These are phyloP conservation scores for Pseudogymnoascus sp. DNA, from an alignment of 2,329 filamentous ascomycete genomes.

Conservation along the genomic window DNA sequence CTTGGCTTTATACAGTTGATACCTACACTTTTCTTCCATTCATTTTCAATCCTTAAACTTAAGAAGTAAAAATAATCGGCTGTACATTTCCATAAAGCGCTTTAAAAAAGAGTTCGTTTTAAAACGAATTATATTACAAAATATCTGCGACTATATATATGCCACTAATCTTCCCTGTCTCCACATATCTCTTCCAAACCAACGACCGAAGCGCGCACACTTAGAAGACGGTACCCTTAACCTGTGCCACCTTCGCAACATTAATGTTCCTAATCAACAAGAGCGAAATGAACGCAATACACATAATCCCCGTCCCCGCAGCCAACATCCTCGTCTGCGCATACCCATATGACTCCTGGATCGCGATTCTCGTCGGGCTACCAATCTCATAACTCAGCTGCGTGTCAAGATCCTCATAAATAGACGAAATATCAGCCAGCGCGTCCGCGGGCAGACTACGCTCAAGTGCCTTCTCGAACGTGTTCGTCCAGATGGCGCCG, in stretches of 20 bases:
- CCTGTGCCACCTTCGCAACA: slow-evolving; percentile 36
- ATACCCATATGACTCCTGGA: slow-evolving; percentile 50
- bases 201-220: background rate
- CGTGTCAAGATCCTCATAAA: slow-evolving; percentile 44
- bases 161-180: background rate
- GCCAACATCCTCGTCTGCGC: slow-evolving; percentile 44
- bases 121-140: background rate
- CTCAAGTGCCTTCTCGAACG: slow-evolving; percentile 44
- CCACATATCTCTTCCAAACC: background rate
- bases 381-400: slow-evolving; percentile 44
- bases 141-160: background rate
- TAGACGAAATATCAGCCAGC: slow-evolving; percentile 32
- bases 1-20: too few relatives aligned
- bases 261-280: slow-evolving; percentile 39
- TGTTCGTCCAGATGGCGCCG: slow-evolving; percentile 55
- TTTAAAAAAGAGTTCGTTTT: background rate
- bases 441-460: slow-evolving; percentile 40
- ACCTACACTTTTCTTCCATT: background rate
- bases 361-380: slow-evolving; percentile 36
- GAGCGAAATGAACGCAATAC: slow-evolving; percentile 33
- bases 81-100: background rate
- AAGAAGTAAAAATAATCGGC: background rate
- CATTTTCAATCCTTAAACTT: background rate
- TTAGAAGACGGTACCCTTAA: slow-evolving; percentile 31
- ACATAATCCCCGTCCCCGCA: slow-evolving; percentile 39